Evolutionary conservation across 805 yeast genomes (phyloP).

Genomic region (Metschnikowia cerradonensis): DNA sequence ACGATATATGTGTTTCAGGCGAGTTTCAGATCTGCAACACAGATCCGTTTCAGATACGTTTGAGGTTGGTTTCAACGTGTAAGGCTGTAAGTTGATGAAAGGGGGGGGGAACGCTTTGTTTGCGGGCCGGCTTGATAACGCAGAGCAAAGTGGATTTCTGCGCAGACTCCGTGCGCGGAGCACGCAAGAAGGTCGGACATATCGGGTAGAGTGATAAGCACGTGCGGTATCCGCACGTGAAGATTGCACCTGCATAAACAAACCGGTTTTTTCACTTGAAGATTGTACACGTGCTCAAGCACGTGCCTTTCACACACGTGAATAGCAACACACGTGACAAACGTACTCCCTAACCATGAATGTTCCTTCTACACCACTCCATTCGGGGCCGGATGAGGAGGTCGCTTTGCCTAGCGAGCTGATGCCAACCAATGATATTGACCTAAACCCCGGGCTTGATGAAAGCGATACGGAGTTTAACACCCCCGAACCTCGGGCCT

Average conservation of each 20-base stretch:
- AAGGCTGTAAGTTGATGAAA: not conserved
- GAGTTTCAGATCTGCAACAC: not conserved
- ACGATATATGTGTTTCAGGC: not conserved
- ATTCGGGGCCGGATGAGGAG: constrained; percentile 34
- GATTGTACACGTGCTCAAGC: not conserved
- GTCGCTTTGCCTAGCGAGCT: constrained; percentile 26
- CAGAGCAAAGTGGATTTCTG: constrained; percentile 1
- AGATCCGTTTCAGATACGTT: not conserved
- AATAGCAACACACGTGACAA: not conserved
- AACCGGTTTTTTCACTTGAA: too few relatives aligned
- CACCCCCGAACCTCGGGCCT: constrained; percentile 16
- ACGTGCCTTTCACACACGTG: not conserved
- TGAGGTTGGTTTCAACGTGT: not conserved
- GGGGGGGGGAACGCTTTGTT: not conserved
- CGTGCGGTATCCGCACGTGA: not conserved
- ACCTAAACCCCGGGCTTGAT: constrained; percentile 37
- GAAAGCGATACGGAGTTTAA: constrained; percentile 14
- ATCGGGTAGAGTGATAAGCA: not conserved
- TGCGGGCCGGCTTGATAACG: constrained; percentile 3
- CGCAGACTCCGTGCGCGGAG: constrained; percentile 2
- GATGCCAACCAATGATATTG: constrained; percentile 23
- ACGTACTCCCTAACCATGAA: not conserved
- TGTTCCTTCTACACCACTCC: constrained; percentile 34
- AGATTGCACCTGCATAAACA: not conserved
- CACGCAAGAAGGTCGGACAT: not conserved